phyloP scores from a whole-genome alignment of 352 stramenopile genomes.

The Phytophthora aleatoria region DNA sequence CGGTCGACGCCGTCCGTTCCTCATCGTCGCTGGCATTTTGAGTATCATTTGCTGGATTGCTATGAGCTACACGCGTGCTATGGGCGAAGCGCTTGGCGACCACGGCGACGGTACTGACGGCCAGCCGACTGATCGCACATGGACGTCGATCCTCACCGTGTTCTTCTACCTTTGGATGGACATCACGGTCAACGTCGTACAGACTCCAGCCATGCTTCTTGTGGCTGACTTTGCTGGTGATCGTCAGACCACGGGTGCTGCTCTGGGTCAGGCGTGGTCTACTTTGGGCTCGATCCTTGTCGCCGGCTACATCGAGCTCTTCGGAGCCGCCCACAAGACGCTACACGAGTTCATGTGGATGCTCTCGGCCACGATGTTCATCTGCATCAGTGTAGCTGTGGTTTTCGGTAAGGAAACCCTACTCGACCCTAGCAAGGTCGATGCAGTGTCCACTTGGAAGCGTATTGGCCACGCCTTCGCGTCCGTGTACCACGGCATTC shows the following conservation, averaged over 20 bases:
- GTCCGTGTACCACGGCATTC: conserved; percentile 46
- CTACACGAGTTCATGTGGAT: conserved; percentile 62
- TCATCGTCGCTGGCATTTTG: conserved; percentile 43
- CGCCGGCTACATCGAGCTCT: conserved; percentile 60
- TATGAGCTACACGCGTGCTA: conserved; percentile 67
- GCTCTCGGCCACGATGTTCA: conserved; percentile 49
- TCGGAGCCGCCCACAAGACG: conserved; percentile 51
- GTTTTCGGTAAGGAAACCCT: conserved; percentile 44
- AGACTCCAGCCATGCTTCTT: conserved; percentile 55
- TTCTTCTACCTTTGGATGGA: conserved; percentile 77
- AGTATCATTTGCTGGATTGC: conserved; percentile 59
- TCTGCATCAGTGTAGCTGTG: conserved; percentile 41
- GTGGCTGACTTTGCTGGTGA: conserved; percentile 68
- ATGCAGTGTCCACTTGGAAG: conserved; percentile 28
- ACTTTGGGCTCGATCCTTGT: conserved; percentile 59
- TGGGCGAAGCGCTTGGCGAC: conserved; percentile 59
- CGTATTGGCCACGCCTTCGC: conserved; percentile 40
- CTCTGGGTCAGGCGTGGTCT: conserved; percentile 51
- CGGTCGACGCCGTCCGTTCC: conserved; percentile 47
- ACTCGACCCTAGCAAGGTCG: conserved; percentile 31
- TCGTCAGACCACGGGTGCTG: conserved; percentile 57
- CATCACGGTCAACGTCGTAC: conserved; percentile 64
- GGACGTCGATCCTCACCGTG: conserved; percentile 54
- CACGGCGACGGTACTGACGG: conserved; percentile 33
- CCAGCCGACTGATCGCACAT: conserved; percentile 36